phyloP scores from a whole-genome alignment of 2,329 filamentous ascomycete genomes.

The Fusarium longipes region DNA sequence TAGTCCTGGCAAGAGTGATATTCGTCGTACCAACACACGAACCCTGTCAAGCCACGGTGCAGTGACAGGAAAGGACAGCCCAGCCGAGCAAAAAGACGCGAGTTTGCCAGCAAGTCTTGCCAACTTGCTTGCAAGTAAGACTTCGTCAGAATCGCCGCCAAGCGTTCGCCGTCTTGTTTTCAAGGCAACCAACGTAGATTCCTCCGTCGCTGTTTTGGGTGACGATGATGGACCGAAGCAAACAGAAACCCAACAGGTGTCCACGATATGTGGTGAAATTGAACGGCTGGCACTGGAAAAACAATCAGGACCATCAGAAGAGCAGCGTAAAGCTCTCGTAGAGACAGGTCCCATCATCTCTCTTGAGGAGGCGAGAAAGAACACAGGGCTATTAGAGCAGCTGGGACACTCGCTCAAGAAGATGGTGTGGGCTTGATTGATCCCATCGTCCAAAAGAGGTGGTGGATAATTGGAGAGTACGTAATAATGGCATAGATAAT shows the following conservation, averaged over 20 bases:
- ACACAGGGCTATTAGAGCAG: conserved; percentile 87
- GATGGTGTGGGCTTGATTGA: conserved; percentile 79
- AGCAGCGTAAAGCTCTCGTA: conserved; percentile 60
- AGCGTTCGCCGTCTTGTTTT: conserved; percentile 32
- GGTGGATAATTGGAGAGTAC: conserved; percentile 13
- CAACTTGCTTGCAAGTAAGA: conserved; percentile 56
- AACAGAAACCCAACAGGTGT: conserved; percentile 67
- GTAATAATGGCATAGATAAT: conserved; percentile 22
- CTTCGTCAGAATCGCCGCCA: conserved; percentile 30
- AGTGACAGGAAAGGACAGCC: conserved; percentile 42
- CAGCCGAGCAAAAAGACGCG: conserved; percentile 36
- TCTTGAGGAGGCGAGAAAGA: conserved; percentile 84
- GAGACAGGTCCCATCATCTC: conserved; percentile 80
- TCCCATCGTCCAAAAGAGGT: conserved; percentile 24
- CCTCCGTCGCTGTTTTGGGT: conserved; percentile 65
- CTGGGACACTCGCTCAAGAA: conserved; percentile 92
- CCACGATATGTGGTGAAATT: conserved; percentile 79
- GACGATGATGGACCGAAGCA: conserved; percentile 54
- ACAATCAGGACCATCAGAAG: conserved; percentile 56
- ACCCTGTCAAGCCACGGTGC: conserved; percentile 71
- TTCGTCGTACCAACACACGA: conserved; percentile 85
- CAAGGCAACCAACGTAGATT: conserved; percentile 56
- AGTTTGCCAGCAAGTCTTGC: conserved; percentile 52
- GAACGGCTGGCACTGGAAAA: conserved; percentile 70
- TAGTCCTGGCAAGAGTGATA: conserved; percentile 74